Percentiles rank a stretch among this genome's conserved stretches.
Conservation (phyloP, 768 basidiomycete species). For the Hygrophoropsis aurantiaca region DNA sequence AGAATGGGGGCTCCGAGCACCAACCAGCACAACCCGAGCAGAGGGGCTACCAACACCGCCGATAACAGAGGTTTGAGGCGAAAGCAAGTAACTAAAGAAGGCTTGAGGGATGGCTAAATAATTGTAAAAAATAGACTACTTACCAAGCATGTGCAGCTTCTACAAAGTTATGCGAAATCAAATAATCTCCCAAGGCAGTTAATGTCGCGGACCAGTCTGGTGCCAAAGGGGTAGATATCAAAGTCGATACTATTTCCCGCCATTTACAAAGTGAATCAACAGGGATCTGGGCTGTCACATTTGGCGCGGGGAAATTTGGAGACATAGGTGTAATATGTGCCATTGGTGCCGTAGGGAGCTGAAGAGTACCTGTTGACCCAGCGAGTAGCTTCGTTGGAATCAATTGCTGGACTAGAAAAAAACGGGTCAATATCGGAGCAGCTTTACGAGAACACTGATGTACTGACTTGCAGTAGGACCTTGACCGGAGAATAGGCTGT, state of each 20-base stretch:
- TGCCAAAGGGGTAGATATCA: conserved; percentile 68
- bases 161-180: conserved; percentile 67
- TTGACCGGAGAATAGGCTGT: conserved; percentile 83
- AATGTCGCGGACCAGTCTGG: conserved; percentile 73
- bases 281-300: conserved; percentile 49
- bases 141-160: conserved; percentile 95
- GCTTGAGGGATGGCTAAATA: conserved; percentile 4
- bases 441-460: conserved; percentile 20
- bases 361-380: conserved; percentile 37
- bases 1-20: conserved; percentile 58
- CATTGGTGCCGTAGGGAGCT: conserved; percentile 32
- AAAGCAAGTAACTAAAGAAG: conserved; percentile 72
- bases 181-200: conserved; percentile 81
- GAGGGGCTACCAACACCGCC: conserved; percentile 69
- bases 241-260: conserved; percentile 84
- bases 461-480: conserved; percentile 66
- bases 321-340: conserved; percentile 56
- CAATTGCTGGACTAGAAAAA: conserved; percentile 66
- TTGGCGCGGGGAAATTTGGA: conserved; percentile 55
- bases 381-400: conserved; percentile 57
- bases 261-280: conserved; percentile 69
- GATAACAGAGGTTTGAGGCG: conserved; percentile 75
- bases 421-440: conserved; percentile 3
- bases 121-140: conserved; percentile 22
- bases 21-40: conserved; percentile 70